Evolutionary conservation across 2,329 filamentous ascomycete species (phyloP).

Genomic region (Aspergillus cejpii): DNA sequence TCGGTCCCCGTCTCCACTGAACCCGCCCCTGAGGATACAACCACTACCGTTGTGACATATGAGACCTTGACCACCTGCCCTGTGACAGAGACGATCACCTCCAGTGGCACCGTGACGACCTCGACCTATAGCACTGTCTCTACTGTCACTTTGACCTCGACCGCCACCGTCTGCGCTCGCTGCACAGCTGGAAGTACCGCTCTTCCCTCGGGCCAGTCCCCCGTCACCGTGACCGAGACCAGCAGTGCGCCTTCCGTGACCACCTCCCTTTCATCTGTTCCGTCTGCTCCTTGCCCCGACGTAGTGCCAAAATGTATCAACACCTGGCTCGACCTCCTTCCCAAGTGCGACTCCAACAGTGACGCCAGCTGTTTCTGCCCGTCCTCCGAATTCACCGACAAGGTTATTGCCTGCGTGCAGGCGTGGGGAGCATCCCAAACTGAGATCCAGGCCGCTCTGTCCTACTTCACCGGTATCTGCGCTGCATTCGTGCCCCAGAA

Average conservation of each 20-base stretch:
- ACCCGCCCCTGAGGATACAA: conserved; percentile 8
- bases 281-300: conserved; percentile 49
- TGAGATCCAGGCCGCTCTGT: conserved; percentile 63
- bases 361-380: conserved; percentile 84
- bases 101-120: conserved; percentile 46
- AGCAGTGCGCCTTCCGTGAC: conserved; percentile 3
- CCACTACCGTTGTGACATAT: conserved; percentile 24
- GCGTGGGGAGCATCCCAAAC: conserved; percentile 63
- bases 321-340: conserved; percentile 67
- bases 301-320: conserved; percentile 84
- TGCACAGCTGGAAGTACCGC: background rate
- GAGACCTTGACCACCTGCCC: conserved; percentile 31
- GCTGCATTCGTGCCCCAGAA: conserved; percentile 66
- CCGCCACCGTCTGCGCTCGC: conserved; percentile 16
- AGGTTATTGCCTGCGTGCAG: conserved; percentile 74
- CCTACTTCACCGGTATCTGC: conserved; percentile 89
- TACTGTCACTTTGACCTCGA: conserved; percentile 31
- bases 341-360: conserved; percentile 75
- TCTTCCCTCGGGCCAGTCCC: conserved; percentile 5
- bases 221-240: conserved; percentile 2
- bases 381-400: conserved; percentile 64
- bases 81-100: conserved; percentile 33
- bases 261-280: conserved; percentile 23
- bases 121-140: conserved; percentile 54
- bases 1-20: conserved; percentile 8